Evolutionary conservation across 495 filamentous ascomycete species (phyloP).

Genomic region (Penicillium cataractarum): DNA sequence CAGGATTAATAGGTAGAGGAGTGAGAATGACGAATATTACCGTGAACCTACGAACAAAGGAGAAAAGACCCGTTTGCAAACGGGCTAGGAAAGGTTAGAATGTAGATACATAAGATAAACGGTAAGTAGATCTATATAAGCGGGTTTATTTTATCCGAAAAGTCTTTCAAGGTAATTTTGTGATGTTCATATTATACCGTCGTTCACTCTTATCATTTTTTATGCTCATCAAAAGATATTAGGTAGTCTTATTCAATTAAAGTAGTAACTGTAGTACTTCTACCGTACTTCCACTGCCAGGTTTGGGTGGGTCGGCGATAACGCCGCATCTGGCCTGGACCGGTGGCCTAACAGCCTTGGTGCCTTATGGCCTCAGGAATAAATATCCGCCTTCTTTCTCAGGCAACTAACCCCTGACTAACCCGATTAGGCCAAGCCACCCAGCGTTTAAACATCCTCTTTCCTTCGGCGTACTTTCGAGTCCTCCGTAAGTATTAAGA

Average conservation of each 20-base stretch:
- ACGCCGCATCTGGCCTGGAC: conserved; percentile 5
- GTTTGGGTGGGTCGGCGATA: background rate
- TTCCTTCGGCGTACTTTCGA: conserved; percentile 1
- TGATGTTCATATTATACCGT: background rate
- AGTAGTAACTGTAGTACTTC: no score
- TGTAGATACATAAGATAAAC: background rate
- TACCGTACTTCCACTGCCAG: no score
- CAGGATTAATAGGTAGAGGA: background rate
- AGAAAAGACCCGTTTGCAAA: conserved; percentile 8
- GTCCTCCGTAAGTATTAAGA: background rate
- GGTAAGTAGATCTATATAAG: background rate
- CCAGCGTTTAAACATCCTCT: background rate
- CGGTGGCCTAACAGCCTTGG: conserved; percentile 8
- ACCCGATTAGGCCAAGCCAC: background rate
- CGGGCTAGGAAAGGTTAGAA: background rate
- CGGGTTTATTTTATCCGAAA: background rate
- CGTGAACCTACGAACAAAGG: no score
- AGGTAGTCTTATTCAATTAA: no score
- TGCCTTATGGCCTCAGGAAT: conserved; percentile 11
- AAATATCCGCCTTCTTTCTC: background rate
- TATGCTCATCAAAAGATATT: no score
- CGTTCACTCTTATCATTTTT: background rate
- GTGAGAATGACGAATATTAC: background rate
- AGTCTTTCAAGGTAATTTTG: background rate
- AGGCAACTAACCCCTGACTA: conserved; percentile 7